Percentiles rank a stretch among this genome's conserved stretches.
Evolutionary conservation across 2,329 filamentous ascomycete species (phyloP).

Genomic region (Thielaviopsis ethacetica): DNA sequence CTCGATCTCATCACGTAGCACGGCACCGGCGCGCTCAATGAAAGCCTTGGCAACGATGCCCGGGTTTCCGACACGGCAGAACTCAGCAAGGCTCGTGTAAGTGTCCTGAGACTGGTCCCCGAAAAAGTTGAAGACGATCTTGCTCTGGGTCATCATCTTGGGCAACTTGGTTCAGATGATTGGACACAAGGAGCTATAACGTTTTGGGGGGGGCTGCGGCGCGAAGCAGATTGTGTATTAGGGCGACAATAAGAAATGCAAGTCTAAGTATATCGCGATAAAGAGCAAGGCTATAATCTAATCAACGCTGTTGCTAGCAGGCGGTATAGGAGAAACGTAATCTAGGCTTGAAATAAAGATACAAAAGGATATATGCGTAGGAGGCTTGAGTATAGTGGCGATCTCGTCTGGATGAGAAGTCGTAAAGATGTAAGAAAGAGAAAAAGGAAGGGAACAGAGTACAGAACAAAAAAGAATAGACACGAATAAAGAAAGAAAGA

Average conservation of each 20-base stretch:
- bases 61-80: slow-evolving; percentile 28
- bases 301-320: background rate
- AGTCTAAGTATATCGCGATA: background rate
- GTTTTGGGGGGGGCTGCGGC: background rate
- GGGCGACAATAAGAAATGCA: background rate
- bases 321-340: background rate
- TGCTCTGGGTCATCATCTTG: slow-evolving; percentile 14
- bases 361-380: background rate
- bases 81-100: slow-evolving; percentile 42
- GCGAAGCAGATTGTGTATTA: background rate
- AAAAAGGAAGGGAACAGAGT: background rate
- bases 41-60: slow-evolving; percentile 43
- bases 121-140: slow-evolving; percentile 44
- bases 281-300: background rate
- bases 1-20: slow-evolving; percentile 43
- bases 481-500: background rate
- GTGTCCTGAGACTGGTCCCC: slow-evolving; percentile 57
- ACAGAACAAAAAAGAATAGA: background rate
- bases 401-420: background rate
- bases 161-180: background rate
- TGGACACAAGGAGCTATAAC: background rate
- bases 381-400: background rate
- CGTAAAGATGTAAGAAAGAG: background rate
- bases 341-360: background rate
- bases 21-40: slow-evolving; percentile 39